Evolutionary conservation across 805 yeast species (phyloP), one percentile per base, ranked within the genome.

Genomic region (Wickerhamomyces kurtzmanii): DNA sequence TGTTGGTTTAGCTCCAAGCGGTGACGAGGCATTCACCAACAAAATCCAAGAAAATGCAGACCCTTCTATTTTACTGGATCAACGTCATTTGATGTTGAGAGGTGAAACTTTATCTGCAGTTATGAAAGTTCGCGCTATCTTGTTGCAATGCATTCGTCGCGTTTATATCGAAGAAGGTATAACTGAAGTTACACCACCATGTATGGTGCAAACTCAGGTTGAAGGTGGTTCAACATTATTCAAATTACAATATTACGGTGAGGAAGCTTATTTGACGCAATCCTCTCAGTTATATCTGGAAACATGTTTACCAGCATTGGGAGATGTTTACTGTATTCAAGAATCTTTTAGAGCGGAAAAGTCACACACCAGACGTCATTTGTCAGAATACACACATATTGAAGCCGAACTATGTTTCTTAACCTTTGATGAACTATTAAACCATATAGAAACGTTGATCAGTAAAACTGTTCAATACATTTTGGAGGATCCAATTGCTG

Each of bases 171-270:
- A 84, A 48, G 84, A 79, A 60, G 69, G 72, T 19, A 49, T 87
- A 29, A 61, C 74, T 18, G 99, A 91, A 67, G 96, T 93, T 34
- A 91, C 97, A 22, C 96, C 98, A 25, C 99, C 99, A 49, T 87
- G 97, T 62, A 91, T 91, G 97, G 99, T 91, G 31, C 98, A 91
- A 64, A 87, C 96, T 22, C 97, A 91, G 66, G 99, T 91, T 34
- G 99, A 91, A 64, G 98, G 99, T 55, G 99, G 99, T 30, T 82
- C 96, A 22, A 91, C 98, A 12, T 67, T 91, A 51, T 91, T 91
- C 68, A 75, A 78, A 48, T 65, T 91, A 64, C 81, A 83, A 55
- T 91, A 93, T 66, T 91, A 91, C 55, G 97, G 96, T 31, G 94
- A 91, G 64, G 91, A 87, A 55, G 97, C 98, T 8, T 91, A 65